Evolutionary conservation across 2,329 filamentous ascomycete species (phyloP), one percentile per base, ranked within the genome.

Genomic region (Grosmannia serpens): DNA sequence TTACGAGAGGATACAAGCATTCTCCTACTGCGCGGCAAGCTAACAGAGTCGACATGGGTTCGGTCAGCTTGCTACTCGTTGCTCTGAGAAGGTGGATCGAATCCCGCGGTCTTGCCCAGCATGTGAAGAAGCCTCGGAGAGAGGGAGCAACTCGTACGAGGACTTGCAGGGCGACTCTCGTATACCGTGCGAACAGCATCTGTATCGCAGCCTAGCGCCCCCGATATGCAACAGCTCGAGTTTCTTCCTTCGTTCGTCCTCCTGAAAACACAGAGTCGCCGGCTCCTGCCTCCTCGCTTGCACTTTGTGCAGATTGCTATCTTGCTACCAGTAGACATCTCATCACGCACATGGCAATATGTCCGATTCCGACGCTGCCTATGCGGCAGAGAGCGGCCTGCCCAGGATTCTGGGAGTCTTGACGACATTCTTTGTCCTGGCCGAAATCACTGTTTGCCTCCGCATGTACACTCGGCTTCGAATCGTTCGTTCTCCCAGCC

Each of bases 371-470:
- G 50, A 53, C 10, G 47, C 66, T 17, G 64, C 47, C 20, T 60
- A 59, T 29, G 67, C 65, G n/a, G 61, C 62, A 24, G 66, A 69
- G 58, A 67, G 62, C 61, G 67, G 67, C 59, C 55, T 62, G 29
- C 60, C 58, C 4, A 58, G 55, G 57, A 65, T 69, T 26, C 44
- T 68, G n/a, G 60, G 60, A 17, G 55, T 59, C 24, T 44, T 59
- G n/a, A 57, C 58, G n/a, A 59, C 58, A 20, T 57, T 59, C 17
- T 57, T 59, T 44, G 6, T 57, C 29, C 9, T 59, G 24, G 9
- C 58, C 24, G 17, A 51, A 26, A 41, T 55, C 44, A 22, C 55
- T 24, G 58, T 59, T 9, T 8, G 27, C 26, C 44, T 57, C 11
- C 58, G 58, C 26, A 20, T 59, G 41, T 59, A 59, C 51, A 55